Evolutionary conservation across 148 eudicot species (phyloP), one percentile per base, ranked within the genome.

Genomic region (Agrostemma githago): DNA sequence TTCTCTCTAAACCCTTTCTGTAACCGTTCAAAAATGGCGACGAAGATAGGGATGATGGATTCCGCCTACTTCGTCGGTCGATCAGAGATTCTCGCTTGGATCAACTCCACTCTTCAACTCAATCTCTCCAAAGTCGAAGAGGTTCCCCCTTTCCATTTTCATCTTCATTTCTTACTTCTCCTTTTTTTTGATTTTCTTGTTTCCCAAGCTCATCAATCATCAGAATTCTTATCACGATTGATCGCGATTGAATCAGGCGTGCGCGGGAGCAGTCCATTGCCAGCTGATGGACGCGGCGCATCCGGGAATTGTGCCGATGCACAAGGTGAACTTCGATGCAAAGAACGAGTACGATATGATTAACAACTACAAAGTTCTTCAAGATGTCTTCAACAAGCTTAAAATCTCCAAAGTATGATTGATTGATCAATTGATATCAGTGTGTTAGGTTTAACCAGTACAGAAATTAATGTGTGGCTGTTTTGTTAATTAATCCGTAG

Each of bases 301-400:
- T 75, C 94, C 94, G 9, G 98, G 94, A n/a, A 83, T 81, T n/a
- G 98, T 93, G 61, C 98, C 90, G 46, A 89, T 89, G 97, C 97
- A 91, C 82, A 89, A 93, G 82, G 96, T 93, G 71, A 93, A 93
- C 75, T 93, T 93, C 41, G 94, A 93, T 10, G 98, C 98, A 1
- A 93, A 93, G 84, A 86, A 72, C 12, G 96, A 93, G 88, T 90
- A 93, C 56, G 98, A 90, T 61, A 90, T 90, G 94, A 93, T 93
- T 61, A 88, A 89, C 79, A 93, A 93, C 64, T 93, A 93, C 76
- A 93, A 90, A 76, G 90, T 93, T 39, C 98, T 90, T 74, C 96
- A 93, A 69, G 98, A 93, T 34, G 90, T 91, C 60, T 93, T 93
- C 82, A 93, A 88, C 87, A 93, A 93, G 74, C 89, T 90, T 67